Base-by-base conservation (phyloP, 1,139 yeast genomes). In the Yamadazyma kanchanaburiensis region DNA sequence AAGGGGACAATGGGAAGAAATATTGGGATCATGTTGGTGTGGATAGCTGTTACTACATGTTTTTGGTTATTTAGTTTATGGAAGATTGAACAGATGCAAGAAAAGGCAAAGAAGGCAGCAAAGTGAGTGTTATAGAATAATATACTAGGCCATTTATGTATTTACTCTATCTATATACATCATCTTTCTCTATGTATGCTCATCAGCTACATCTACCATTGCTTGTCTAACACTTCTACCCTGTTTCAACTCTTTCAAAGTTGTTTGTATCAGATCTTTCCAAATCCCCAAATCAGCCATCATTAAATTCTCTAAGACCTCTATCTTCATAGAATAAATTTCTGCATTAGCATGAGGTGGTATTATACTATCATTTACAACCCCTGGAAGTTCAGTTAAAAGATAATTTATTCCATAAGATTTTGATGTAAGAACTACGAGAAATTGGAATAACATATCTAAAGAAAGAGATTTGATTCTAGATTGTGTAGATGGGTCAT, bases 191-290 rank as follows among this genome's bases (percentile, higher is more conserved):
- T 35, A 48, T 15, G 26, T 43, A 3, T 60, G 37, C 29, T 49
- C 53, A 40, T 60, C 62, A 28, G 43, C 35, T 4, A 61, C 43
- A 22, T 52, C 66, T 10, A 62, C 68, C 31, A 42, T 45, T 0
- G 64, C 57, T 6, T 55, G 40, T 22, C 47, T 43, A 5, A 57
- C 36, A 19, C 42, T 45, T 25, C 56, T 50, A 2, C 70, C 70
- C 38, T 53, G 48, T 26, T 49, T 51, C 64, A 64, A 58, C 23
- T 47, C 36, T 18, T 39, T 40, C 25, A 54, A 56, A 4, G 49
- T 32, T 6, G 40, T 41, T 2, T 39, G 33, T 19, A 65, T 37
- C 24, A 46, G 49, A 4, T 39, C 44, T 21, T 46, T 40, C 70
- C 70, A 65, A 18, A 48, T 42, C 23, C 32, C 28, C 24, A 56